Conservation (phyloP, 345 rosid genomes). For the Psidium guajava region DNA sequence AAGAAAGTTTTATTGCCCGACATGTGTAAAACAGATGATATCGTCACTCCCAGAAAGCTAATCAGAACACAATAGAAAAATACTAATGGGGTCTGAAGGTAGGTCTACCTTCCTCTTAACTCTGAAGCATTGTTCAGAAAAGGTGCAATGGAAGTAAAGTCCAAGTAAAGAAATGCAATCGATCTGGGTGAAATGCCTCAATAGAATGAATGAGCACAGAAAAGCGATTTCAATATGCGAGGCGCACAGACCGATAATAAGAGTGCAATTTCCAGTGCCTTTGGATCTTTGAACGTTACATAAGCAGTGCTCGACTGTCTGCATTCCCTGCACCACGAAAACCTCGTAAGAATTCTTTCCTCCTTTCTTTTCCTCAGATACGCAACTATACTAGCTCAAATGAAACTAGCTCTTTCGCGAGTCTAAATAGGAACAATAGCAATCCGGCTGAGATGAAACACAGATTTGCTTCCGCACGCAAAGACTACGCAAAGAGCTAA, state of each 20-base stretch:
- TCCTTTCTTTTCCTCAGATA: background rate
- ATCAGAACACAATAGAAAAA: background rate
- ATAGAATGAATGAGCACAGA: background rate
- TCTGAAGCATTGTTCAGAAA: background rate
- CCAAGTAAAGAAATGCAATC: background rate
- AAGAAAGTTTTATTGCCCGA: background rate
- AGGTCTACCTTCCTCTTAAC: background rate
- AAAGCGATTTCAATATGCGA: background rate
- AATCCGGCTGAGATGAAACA: too few species aligned
- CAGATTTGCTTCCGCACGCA: background rate
- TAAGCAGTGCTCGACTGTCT: slow-evolving; percentile 44
- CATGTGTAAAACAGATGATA: background rate
- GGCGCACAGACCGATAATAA: slow-evolving; percentile 46
- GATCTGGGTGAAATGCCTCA: background rate
- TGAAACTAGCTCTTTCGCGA: background rate
- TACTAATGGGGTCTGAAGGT: background rate
- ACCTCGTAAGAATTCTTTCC: background rate
- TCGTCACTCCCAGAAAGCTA: background rate
- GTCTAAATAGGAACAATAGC: background rate
- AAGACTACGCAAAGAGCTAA: background rate
- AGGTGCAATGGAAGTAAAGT: background rate
- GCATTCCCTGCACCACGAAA: slow-evolving; percentile 36
- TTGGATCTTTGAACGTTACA: slow-evolving; percentile 80
- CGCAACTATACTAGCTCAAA: background rate
- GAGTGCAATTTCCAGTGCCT: slow-evolving; percentile 87